phyloP scores from a whole-genome alignment of 2,329 filamentous ascomycete genomes.

The Boeremia lycopersici region DNA sequence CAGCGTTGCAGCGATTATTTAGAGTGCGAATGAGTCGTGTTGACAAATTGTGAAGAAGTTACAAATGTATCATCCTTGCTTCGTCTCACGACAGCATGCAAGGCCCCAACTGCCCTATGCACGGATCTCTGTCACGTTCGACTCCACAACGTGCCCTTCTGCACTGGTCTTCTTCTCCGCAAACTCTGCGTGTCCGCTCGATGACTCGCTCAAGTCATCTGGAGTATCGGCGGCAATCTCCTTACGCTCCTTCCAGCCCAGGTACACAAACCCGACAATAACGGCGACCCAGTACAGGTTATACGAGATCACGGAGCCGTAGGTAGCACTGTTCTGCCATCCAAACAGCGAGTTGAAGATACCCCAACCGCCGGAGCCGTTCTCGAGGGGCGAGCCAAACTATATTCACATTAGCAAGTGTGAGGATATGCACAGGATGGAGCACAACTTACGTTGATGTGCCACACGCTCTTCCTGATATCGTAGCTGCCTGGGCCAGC shows the following conservation, averaged over 20 bases:
- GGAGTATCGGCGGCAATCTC: slow-evolving; percentile 12
- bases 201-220: slow-evolving; percentile 19
- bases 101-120: not conserved
- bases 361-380: slow-evolving; percentile 81
- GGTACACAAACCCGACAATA: slow-evolving; percentile 66
- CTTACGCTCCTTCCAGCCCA: slow-evolving; percentile 70
- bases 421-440: not conserved
- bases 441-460: slow-evolving; percentile 69
- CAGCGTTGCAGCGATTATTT: not conserved
- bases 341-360: slow-evolving; percentile 86
- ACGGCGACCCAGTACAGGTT: slow-evolving; percentile 84
- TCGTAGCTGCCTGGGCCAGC: slow-evolving; percentile 78
- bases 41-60: not conserved
- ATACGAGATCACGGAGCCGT: slow-evolving; percentile 85
- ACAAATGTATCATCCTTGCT: not conserved
- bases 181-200: slow-evolving; percentile 20
- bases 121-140: slow-evolving; percentile 21
- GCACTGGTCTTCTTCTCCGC: slow-evolving; percentile 24
- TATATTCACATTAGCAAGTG: slow-evolving; percentile 38
- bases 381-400: slow-evolving; percentile 77
- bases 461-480: slow-evolving; percentile 79
- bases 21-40: not conserved
- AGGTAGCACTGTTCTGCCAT: slow-evolving; percentile 88
- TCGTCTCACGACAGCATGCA: not conserved
- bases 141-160: slow-evolving; percentile 20